Percentiles rank a stretch among this genome's conserved stretches.
These are phyloP conservation scores for Tardiomyces digboiensis DNA, from an alignment of 1,139 yeast species.

Conservation along the genomic window DNA sequence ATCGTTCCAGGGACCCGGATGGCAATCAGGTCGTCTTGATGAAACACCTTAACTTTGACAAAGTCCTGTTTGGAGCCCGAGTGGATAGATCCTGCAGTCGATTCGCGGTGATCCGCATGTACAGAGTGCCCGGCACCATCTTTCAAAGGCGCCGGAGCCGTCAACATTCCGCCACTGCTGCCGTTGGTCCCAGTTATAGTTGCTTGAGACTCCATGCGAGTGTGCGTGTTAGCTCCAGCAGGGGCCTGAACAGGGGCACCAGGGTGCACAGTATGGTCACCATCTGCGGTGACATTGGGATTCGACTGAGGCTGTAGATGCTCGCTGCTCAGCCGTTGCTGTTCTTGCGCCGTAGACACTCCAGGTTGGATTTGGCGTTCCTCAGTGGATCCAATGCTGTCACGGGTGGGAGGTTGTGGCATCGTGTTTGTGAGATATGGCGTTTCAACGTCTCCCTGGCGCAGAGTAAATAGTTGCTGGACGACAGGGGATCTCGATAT, in stretches of 20 bases:
- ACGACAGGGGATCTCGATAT: slow-evolving; percentile 62
- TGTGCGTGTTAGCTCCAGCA: not conserved
- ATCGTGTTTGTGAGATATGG: slow-evolving; percentile 29
- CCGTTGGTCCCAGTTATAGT: not conserved
- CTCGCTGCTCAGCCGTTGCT: not conserved
- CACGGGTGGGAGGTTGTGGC: slow-evolving; percentile 29
- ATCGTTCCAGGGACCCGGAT: slow-evolving; percentile 59
- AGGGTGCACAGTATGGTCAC: not conserved
- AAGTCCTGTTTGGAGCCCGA: slow-evolving; percentile 17
- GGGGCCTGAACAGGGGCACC: not conserved
- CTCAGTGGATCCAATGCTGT: not conserved
- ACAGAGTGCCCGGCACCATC: not conserved
- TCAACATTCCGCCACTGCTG: not conserved
- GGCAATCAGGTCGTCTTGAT: slow-evolving; percentile 86
- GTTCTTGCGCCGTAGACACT: too few relatives aligned
- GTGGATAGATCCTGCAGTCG: slow-evolving; percentile 1
- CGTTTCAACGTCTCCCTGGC: slow-evolving; percentile 50
- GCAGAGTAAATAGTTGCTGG: slow-evolving; percentile 56
- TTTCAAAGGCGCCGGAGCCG: not conserved
- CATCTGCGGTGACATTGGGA: not conserved
- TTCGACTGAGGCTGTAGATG: not conserved
- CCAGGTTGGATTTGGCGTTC: not conserved
- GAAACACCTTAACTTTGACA: slow-evolving; percentile 76
- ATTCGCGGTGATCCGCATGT: not conserved
- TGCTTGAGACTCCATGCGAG: not conserved